Evolutionary conservation across 208 protist genomes (phyloP), one percentile per base, ranked within the genome.

Genomic region (Trypanosoma caninum): DNA sequence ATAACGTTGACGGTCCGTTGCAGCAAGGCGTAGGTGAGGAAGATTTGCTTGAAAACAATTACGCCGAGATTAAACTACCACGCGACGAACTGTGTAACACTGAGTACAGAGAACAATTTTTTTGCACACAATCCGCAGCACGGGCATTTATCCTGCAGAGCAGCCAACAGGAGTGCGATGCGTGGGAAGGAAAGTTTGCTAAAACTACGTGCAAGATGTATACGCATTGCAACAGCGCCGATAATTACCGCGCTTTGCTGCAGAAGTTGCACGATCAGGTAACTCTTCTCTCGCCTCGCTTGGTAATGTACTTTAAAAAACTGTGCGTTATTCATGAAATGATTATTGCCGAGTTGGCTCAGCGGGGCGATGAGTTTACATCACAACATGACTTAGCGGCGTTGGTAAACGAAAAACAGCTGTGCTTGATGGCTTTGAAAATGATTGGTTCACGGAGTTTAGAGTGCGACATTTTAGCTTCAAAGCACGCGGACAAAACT

Each of bases 131-230:
- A 52, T 78, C 67, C 0, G 69, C 82, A n/a, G 55, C 40, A 25
- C 74, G 82, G 51, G 38, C 63, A 5, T 44, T 57, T 27, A 45
- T 65, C 20, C 31, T 81, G 11, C 42, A 64, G 18, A 62, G 54
- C 30, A 52, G 78, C 11, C 60, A 74, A 31, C 80, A 92, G 44
- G 89, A 96, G 65, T 67, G 67, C n/a, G 40, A 18, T 11, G 44
- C 74, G 25, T 96, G 89, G 89, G 75, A 93, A 55, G 59, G 71
- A 34, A 78, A 80, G 40, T 82, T 84, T 50, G 44, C 56, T 5
- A 69, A 51, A 2, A 55, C 82, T n/a, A 55, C 35, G 44, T 74
- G 74, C 20, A 65, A 67, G 28, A 22, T 78, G n/a, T 65, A 44
- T 9, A 61, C 59, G 2, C 66, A 77, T 22, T 52, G 73, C 4